phyloP scores from a whole-genome alignment of 495 filamentous ascomycete species.

The Penicillium malachiteum region DNA sequence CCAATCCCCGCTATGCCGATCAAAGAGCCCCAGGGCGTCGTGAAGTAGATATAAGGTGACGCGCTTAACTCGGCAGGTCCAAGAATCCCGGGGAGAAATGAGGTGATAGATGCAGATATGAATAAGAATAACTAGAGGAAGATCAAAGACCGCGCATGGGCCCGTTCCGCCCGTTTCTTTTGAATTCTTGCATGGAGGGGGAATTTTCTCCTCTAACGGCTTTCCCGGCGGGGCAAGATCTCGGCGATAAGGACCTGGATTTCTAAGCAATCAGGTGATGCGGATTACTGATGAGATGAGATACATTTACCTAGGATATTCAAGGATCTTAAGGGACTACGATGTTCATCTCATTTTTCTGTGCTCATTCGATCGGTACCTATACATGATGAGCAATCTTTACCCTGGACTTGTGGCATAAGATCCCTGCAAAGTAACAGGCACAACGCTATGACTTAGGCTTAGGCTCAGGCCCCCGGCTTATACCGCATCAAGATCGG shows the following conservation, averaged over 20 bases:
- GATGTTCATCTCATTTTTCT: too few species aligned
- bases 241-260: constrained; percentile 33
- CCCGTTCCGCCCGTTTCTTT: constrained; percentile 25
- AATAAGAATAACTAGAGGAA: not conserved
- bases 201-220: constrained; percentile 23
- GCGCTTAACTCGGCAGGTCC: not conserved
- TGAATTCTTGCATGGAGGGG: constrained; percentile 24
- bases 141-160: constrained; percentile 12
- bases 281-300: not conserved
- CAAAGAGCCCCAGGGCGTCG: not conserved
- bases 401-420: constrained; percentile 1
- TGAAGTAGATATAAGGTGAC: constrained; percentile 3
- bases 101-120: not conserved
- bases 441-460: constrained; percentile 3
- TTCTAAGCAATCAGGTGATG: constrained; percentile 34
- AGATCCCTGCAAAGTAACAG: constrained; percentile 5
- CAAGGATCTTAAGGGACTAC: not conserved
- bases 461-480: not conserved
- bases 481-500: not conserved
- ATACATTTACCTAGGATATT: not conserved
- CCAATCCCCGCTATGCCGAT: not conserved
- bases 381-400: not conserved
- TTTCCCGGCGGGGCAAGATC: constrained; percentile 32
- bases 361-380: not conserved
- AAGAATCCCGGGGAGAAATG: not conserved